Evolutionary conservation across 345 rosid genomes (phyloP), one percentile per base, ranked within the genome.

Genomic region (Brassica cretica): DNA sequence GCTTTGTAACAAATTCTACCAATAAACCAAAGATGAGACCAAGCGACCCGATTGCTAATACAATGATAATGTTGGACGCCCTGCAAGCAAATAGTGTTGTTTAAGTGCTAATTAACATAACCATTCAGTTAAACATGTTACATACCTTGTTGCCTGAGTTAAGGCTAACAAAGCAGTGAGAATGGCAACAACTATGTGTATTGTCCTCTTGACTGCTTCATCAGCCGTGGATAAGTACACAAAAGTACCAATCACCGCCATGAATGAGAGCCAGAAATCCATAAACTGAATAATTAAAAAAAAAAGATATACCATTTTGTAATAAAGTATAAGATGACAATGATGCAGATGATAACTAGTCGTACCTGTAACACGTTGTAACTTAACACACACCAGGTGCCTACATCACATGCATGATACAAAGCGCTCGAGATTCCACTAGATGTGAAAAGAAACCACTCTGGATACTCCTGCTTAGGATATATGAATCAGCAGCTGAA

Each of bases 251-350:
- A 91, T 89, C 16, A 95, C 94, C 44, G 97, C 99, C 97, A 95
- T 90, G 88, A 95, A 95, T 56, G 99, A 95, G 71, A 95, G 98
- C 99, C 99, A 95, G 75, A 95, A 95, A 84, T 93, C 99, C 98
- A 95, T 87, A 84, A 95, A 95, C 98, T 95, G 96, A 84, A 84
- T 32, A 80, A 33, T 1, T 6, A 32, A 32, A 33, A 33, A 65
- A 67, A 64, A 29, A 80, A 78, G 11, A 10, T 16, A 63, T 25
- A 81, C 5, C 73, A 67, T 59, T 30, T 60, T 16, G 75, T 66
- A 27, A 58, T 10, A 41, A 46, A 80, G 46, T 79, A 78, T 46
- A 78, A 19, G 63, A 62, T 55, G 71, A 70, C n/a, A 65, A 19
- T 41, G 58, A 67, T 33, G 74, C 29, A 53, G 71, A 16, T 69